Evolutionary conservation across 2,329 filamentous ascomycete genomes (phyloP), one percentile per base, ranked within the genome.

Genomic region (Rutstroemia sp.): DNA sequence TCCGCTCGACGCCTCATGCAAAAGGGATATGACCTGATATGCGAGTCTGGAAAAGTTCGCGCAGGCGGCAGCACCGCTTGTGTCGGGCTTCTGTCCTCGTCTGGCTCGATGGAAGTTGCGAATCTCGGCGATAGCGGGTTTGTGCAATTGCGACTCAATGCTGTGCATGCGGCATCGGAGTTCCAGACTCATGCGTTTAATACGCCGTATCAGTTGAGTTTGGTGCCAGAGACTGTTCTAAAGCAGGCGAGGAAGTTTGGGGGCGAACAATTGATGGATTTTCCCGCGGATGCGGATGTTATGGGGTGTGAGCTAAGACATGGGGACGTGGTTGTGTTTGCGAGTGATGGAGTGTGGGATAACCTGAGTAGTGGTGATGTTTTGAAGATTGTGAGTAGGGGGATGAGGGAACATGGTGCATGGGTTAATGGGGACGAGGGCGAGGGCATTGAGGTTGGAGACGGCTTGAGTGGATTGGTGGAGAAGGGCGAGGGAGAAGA

Each of bases 151-250:
- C 84, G 91, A 14, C 81, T 89, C 25, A 95, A 92, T 63, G 89
- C 88, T 14, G 88, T 99, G 34, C 87, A 94, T 70, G 82, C 87
- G 56, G 86, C 84, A 68, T 95, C 91, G 2, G 81, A 85, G 48
- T 87, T 90, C 23, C 94, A 99, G 72, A 96, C 91, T 0, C 94
- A 99, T 71, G 91, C 87, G 45, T 99, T 99, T 79, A 99, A 99
- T 72, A 97, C 94, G 0, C 94, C 94, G 0, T 99, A 89, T 69
- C 94, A 99, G 71, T 81, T 99, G 42, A 92, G 90, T 54, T 84
- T 96, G 53, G 86, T 96, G 7, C 92, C 94, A 0, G 82, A 87
- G 3, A 83, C 81, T 64, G 86, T 96, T 73, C 80, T 90, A 56
- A 82, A 84, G 21, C 88, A 94, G 65, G 87, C 91, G 65, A 83